Evolutionary conservation across 495 filamentous ascomycete species (phyloP).

Genomic region (Clavariopsis aquatica): DNA sequence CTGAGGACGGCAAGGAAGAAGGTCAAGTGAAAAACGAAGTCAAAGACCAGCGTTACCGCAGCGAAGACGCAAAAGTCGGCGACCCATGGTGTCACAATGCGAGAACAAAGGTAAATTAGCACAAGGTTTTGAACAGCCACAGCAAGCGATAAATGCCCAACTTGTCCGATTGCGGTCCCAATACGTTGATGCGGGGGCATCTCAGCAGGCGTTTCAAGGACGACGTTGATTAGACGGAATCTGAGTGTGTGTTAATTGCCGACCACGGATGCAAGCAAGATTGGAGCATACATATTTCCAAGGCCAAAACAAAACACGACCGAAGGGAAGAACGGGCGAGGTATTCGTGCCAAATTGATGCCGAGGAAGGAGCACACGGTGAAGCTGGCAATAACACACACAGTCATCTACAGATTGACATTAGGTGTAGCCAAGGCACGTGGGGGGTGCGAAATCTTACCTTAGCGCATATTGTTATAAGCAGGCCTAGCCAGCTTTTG

Average conservation of each 20-base stretch:
- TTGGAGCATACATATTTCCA: slow-evolving; percentile 61
- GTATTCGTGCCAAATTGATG: slow-evolving; percentile 46
- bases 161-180: slow-evolving; percentile 65
- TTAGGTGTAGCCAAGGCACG: background rate
- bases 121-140: slow-evolving; percentile 61
- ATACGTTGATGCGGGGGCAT: slow-evolving; percentile 61
- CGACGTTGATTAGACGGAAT: slow-evolving; percentile 68
- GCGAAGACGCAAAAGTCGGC: slow-evolving; percentile 70
- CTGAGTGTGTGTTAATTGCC: slow-evolving; percentile 22
- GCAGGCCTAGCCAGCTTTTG: slow-evolving; percentile 67
- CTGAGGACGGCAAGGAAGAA: slow-evolving; percentile 74
- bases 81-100: slow-evolving; percentile 61
- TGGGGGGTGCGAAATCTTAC: slow-evolving; percentile 34
- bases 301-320: slow-evolving; percentile 70
- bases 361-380: slow-evolving; percentile 46
- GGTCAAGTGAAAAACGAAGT: slow-evolving; percentile 69
- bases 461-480: slow-evolving; percentile 63
- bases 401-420: slow-evolving; percentile 52
- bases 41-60: slow-evolving; percentile 66
- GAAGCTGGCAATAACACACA: slow-evolving; percentile 58
- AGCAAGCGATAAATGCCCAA: slow-evolving; percentile 64
- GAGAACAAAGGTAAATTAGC: slow-evolving; percentile 58
- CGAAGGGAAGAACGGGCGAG: slow-evolving; percentile 61
- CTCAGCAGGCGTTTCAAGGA: slow-evolving; percentile 64
- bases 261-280: background rate